Base-by-base conservation (phyloP, 148 eudicot species). In the Cornus suecica region DNA sequence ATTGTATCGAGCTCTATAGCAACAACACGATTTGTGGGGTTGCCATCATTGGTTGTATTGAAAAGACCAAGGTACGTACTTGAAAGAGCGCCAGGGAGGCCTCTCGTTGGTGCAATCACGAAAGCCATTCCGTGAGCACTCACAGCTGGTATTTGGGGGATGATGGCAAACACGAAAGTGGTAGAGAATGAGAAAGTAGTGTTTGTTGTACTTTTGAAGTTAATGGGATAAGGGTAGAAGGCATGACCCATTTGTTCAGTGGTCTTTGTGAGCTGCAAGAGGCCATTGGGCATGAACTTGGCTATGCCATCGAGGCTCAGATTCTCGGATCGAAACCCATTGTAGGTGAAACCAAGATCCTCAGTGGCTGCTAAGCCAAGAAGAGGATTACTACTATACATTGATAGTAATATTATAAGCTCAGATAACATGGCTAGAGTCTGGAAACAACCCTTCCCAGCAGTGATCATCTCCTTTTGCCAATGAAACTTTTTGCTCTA, bases 1-100 rank as follows among this genome's bases (percentile, higher is more conserved):
- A 74, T 74, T 1, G 77, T 74, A 62, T 74, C 77, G 20, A 65
- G 70, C 67, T 74, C 77, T 20, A 74, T 42, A 15, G 69, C 77
- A 0, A 74, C 69, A 18, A 74, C 42, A 28, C 29, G 77, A 41
- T 65, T 74, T 0, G 77, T 24, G 13, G n/a, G 6, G 1, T 74
- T 74, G 6, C 77, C 77, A 27, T 74, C 29, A 28, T 41, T 74
- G 8, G 32, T 18, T 5, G n/a, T 48, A 10, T 65, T 74, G 42
- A 74, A 74, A 42, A 74, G 70, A 51, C 77, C 77, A 9, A 74
- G 70, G 18, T 74, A 66, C 5, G 27, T 42, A 25, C 76, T 64
- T 8, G 58, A 37, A 48, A 41, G 76, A 54, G 62, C 62, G 1
- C 16, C 34, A 5, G 70, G 77, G 22, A 74, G 42, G n/a, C 63